Base-by-base conservation (phyloP, 345 rosid genomes). In the Eucalyptus camaldulensis region DNA sequence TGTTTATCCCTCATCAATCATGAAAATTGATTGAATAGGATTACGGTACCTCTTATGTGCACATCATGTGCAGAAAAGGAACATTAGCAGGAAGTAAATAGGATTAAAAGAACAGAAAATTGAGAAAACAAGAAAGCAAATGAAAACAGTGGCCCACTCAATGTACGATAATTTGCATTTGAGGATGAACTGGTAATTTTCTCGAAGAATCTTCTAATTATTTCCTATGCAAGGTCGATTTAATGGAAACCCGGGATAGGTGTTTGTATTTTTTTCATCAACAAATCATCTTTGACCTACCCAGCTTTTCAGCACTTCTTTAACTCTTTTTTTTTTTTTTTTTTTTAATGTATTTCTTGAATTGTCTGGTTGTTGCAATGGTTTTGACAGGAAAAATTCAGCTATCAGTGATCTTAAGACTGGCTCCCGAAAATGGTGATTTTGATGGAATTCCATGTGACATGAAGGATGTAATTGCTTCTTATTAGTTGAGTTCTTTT, bases 401-500 rank as follows among this genome's bases (percentile, higher is more conserved):
- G 91, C 90, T 95, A 87, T 95, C 91, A 49, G 91, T 95, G 81
- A 93, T 97, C 88, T 93, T 97, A 90, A 94, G 99, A 88, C 89
- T 94, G 49, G 95, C 94, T 72, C 90, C 92, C 89, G 93, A 94
- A 54, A 60, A 91, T 81, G 92, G 93, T 27, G 51, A 88, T 86
- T 87, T 88, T 29, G 88, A 88, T 51, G 89, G 47, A 92, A 86
- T 95, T 76, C 94, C 96, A 22, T 87, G 62, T 22, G 93, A 92
- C 87, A 88, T 96, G 81, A 92, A 89, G 87, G 95, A 95, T 88
- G 92, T 96, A 62, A 89, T 94, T 29, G 88, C 92, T 89, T 93
- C 96, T 87, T 93, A 94, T 92, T 92, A 94, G 92, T 94, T 96
- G 96, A 92, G 95, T 95, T 94, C 96, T 92, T 96, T 96, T 91